Conservation (phyloP, 345 rosid genomes). For the Acer saccharum region DNA sequence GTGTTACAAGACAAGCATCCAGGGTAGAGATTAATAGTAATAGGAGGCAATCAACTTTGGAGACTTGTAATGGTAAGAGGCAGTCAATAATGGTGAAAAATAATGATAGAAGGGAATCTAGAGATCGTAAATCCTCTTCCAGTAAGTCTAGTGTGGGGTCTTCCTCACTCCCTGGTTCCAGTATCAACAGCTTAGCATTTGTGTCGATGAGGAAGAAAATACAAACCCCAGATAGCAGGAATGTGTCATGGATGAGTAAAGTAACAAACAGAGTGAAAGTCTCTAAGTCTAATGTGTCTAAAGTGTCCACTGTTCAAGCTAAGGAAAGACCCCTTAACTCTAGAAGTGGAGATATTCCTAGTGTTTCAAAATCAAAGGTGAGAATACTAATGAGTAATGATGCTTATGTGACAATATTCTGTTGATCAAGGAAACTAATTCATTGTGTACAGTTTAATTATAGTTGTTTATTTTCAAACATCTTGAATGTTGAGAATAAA, state of each 20-base stretch:
- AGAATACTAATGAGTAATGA: not conserved
- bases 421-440: not conserved
- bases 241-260: constrained; percentile 26
- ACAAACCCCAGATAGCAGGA: constrained; percentile 47
- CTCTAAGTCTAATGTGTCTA: constrained; percentile 25
- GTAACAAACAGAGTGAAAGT: constrained; percentile 28
- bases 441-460: not conserved
- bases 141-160: constrained; percentile 57
- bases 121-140: constrained; percentile 41
- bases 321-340: constrained; percentile 20
- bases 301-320: constrained; percentile 19
- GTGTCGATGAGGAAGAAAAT: constrained; percentile 33
- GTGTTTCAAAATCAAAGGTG: constrained; percentile 22
- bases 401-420: not conserved
- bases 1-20: constrained; percentile 55
- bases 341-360: constrained; percentile 18
- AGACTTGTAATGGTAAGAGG: constrained; percentile 23
- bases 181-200: constrained; percentile 19
- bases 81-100: constrained; percentile 37
- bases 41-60: constrained; percentile 24
- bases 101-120: constrained; percentile 26
- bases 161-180: constrained; percentile 33
- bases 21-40: constrained; percentile 38
- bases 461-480: not conserved
- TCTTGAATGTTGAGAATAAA: not conserved